Base-by-base conservation (phyloP, 116 monocot species). In the Thalassia testudinum region DNA sequence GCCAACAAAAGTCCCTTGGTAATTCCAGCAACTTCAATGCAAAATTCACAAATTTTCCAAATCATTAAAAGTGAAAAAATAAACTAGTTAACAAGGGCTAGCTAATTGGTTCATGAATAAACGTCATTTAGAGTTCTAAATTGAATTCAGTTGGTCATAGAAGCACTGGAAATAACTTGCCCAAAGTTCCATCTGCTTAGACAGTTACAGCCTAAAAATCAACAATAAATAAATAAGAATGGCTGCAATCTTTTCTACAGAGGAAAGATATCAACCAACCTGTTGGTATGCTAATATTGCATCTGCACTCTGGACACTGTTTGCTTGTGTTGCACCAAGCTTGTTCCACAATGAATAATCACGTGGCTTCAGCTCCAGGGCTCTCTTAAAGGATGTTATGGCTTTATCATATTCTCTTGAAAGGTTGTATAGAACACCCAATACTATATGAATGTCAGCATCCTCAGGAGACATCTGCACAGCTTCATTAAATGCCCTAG, bases 321-420 rank as follows among this genome's bases (percentile, higher is more conserved):
- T 97, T 49, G 95, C 95, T 88, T 88, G 84, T 24, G 95, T 97
- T 57, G 95, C 95, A 67, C 95, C 95, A 61, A 97, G 89, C 61
- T 97, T 97, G 62, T 97, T 97, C 95, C 95, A 97, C 22, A 97
- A 68, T 70, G 95, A 97, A 70, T 97, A 97, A 66, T 97, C 95
- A 44, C 56, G 85, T 44, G 95, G 89, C 56, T 85, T 88, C 43
- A 97, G 78, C 53, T 97, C 76, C 56, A 97, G 62, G 52, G 95
- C 95, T 34, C 57, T 82, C 54, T 82, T 49, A 66, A 97, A 97
- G 3, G 85, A 71, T 58, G 57, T 57, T 58, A 97, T 84, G 34
- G 95, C 95, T 72, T 66, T 88, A 44, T 97, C 95, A 77, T 88
- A 97, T 61, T 97, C 95, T 67, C 88, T 81, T 47, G 95, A 88